Conservation (phyloP, 371 early-diverging fungal genomes). For the Cokeromyces recurvatus region DNA sequence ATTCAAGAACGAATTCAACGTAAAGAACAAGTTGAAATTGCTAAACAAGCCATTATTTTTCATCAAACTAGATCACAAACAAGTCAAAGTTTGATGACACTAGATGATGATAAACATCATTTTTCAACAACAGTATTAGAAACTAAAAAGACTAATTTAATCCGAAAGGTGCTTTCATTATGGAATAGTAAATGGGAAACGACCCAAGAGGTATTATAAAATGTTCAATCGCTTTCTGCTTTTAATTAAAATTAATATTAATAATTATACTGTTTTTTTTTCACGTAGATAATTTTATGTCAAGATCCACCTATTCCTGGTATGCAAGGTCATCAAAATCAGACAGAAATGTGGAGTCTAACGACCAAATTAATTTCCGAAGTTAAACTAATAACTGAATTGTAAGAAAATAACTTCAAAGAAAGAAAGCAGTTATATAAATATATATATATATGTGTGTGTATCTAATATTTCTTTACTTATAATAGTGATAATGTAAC, state of each 20-base stretch:
- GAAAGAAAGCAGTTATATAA: too few species aligned
- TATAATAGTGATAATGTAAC: constrained; percentile 49
- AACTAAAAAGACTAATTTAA: constrained; percentile 22
- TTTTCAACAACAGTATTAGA: neutral
- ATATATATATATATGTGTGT: too few species aligned
- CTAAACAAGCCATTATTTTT: constrained; percentile 25
- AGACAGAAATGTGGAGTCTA: constrained; percentile 13
- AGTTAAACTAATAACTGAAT: constrained; percentile 50
- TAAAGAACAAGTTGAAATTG: constrained; percentile 32
- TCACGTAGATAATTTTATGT: constrained; percentile 43
- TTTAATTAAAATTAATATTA: too few species aligned
- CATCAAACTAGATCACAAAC: constrained; percentile 21
- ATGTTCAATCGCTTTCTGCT: too few species aligned
- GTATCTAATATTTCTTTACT: neutral
- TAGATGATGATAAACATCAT: neutral
- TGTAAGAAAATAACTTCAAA: constrained; percentile 26
- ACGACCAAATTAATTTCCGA: constrained; percentile 49
- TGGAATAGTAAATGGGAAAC: constrained; percentile 47
- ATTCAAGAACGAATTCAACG: constrained; percentile 36
- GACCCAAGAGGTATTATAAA: constrained; percentile 48
- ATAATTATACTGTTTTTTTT: neutral
- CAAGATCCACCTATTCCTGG: constrained; percentile 46
- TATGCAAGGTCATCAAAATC: constrained; percentile 29
- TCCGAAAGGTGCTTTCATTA: constrained; percentile 36
- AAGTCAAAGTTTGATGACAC: constrained; percentile 17